Conservation (phyloP, 73 alveolate genomes). For the Symbiodinium natans region DNA sequence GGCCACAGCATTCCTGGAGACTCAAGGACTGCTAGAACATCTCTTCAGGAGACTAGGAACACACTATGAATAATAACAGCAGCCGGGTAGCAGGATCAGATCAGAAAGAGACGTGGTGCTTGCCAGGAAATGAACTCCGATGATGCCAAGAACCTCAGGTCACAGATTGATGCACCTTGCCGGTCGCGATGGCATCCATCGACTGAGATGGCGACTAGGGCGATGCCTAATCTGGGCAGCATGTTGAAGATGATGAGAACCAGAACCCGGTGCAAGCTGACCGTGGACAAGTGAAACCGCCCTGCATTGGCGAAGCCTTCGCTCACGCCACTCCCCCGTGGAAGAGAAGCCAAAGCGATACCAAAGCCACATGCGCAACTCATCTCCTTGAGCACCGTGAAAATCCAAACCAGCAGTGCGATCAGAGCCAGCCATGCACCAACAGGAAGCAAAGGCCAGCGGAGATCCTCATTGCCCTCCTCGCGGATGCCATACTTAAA, state of each 20-base stretch:
- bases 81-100: constrained; percentile 2
- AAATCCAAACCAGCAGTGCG: constrained; percentile 61
- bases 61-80: neutral
- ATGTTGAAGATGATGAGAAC: constrained; percentile 13
- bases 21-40: neutral
- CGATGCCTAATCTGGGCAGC: constrained; percentile 25
- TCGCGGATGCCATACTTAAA: constrained; percentile 77
- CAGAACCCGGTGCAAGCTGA: constrained; percentile 1
- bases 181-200: neutral
- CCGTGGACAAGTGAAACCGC: neutral
- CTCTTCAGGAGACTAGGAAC: neutral
- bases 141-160: constrained; percentile 38
- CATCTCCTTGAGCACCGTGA: constrained; percentile 70
- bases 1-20: constrained; percentile 57
- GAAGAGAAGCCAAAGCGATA: constrained; percentile 20
- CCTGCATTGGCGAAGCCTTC: neutral
- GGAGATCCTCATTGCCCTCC: constrained; percentile 15
- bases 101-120: constrained; percentile 68
- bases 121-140: constrained; percentile 58
- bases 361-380: constrained; percentile 31
- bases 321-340: neutral
- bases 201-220: neutral
- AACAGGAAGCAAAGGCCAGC: constrained; percentile 67
- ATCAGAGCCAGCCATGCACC: constrained; percentile 64
- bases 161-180: neutral